These are phyloP conservation scores for Simmondsia chinensis DNA, from an alignment of 148 eudicot species.

Conservation along the genomic window DNA sequence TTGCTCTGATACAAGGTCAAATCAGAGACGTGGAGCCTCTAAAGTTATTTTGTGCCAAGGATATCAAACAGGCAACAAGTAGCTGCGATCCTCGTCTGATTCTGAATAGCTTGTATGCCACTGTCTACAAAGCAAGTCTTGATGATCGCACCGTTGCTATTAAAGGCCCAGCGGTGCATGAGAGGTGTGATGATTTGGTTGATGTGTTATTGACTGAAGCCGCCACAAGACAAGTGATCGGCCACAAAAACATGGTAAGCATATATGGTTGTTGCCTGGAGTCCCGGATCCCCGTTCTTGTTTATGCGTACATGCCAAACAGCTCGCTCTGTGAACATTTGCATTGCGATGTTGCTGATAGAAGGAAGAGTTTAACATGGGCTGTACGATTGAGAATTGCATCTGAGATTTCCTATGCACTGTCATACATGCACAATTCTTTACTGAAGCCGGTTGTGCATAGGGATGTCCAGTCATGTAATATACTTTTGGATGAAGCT, in stretches of 20 bases:
- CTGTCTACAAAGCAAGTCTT: conserved; percentile 11
- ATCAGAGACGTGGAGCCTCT: conserved; percentile 4
- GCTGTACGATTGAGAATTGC: conserved; percentile 13
- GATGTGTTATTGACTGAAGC: conserved; percentile 15
- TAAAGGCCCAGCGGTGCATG: neutral
- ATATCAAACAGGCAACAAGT: conserved; percentile 16
- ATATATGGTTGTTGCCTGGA: conserved; percentile 28
- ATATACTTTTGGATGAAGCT: conserved; percentile 13
- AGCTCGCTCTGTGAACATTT: conserved; percentile 6
- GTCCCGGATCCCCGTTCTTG: conserved; percentile 12
- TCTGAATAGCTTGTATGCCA: neutral
- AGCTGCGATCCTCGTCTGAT: conserved; percentile 6
- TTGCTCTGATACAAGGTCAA: conserved; percentile 8
- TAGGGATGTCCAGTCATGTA: conserved; percentile 17
- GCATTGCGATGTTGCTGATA: conserved; percentile 2
- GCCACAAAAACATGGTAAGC: conserved; percentile 12
- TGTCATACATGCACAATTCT: conserved; percentile 22
- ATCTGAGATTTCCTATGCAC: conserved; percentile 11
- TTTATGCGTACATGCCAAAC: conserved; percentile 5
- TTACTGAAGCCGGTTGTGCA: conserved; percentile 16
- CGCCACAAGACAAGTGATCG: conserved; percentile 9
- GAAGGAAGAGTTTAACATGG: conserved; percentile 8
- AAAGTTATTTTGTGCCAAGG: conserved; percentile 6
- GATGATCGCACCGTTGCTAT: conserved; percentile 15
- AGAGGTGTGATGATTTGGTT: neutral